These are phyloP conservation scores for Hygrocybe coccinea DNA, from an alignment of 768 basidiomycete genomes.

Conservation along the genomic window DNA sequence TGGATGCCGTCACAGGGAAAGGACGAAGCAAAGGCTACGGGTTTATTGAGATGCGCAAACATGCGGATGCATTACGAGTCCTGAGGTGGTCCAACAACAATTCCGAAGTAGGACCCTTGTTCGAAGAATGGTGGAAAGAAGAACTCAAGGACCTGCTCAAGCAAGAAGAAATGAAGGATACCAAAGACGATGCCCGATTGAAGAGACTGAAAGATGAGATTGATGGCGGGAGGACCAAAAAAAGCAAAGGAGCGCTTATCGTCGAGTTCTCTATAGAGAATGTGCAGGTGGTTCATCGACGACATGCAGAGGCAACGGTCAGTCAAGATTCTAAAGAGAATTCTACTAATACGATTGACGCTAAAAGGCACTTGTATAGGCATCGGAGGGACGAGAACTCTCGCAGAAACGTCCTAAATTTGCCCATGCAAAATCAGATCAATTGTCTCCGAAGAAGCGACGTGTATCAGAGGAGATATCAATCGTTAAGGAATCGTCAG, in stretches of 20 bases:
- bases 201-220: conserved; percentile 58
- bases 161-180: conserved; percentile 45
- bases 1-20: conserved; percentile 82
- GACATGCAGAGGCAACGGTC: conserved; percentile 44
- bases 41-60: conserved; percentile 84
- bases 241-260: conserved; percentile 53
- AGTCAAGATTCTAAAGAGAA: conserved; percentile 17
- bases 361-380: neutral
- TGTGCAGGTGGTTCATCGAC: conserved; percentile 77
- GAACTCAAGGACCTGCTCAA: conserved; percentile 61
- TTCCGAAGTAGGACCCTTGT: conserved; percentile 53
- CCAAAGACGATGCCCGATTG: conserved; percentile 45
- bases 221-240: conserved; percentile 39
- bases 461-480: conserved; percentile 24
- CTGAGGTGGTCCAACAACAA: conserved; percentile 96
- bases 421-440: conserved; percentile 13
- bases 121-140: conserved; percentile 81
- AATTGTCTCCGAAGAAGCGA: conserved; percentile 39
- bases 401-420: neutral
- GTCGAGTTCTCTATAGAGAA: conserved; percentile 99
- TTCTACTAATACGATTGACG: neutral
- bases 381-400: neutral
- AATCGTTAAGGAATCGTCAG: conserved; percentile 9
- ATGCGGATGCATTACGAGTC: conserved; percentile 86
- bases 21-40: conserved; percentile 92